These are phyloP conservation scores for Fusarium setosum DNA, from an alignment of 2,329 filamentous ascomycete genomes.

Conservation along the genomic window DNA sequence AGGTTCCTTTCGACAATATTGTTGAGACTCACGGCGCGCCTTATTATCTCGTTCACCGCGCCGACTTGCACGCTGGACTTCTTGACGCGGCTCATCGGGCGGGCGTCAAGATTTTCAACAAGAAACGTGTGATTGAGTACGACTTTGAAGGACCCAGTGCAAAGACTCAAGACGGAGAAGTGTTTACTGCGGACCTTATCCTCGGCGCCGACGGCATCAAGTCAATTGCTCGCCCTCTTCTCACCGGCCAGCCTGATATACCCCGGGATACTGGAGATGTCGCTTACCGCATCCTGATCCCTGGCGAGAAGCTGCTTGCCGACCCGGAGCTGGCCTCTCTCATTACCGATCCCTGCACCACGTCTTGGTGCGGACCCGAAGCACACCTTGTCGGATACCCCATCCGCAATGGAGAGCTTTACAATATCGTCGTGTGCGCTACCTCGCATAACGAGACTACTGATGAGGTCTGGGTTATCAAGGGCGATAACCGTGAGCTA, in stretches of 20 bases:
- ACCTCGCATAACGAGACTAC: neutral
- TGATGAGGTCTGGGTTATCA: conserved; percentile 38
- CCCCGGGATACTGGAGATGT: conserved; percentile 71
- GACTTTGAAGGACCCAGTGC: neutral
- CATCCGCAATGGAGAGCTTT: conserved; percentile 66
- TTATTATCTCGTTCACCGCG: conserved; percentile 3
- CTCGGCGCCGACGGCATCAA: conserved; percentile 73
- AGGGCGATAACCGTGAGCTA: conserved; percentile 49
- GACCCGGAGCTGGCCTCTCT: conserved; percentile 62
- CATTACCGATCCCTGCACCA: conserved; percentile 61
- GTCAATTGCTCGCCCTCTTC: conserved; percentile 64
- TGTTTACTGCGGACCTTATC: conserved; percentile 43
- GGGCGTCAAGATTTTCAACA: neutral
- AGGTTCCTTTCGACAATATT: conserved; percentile 28
- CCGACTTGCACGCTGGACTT: neutral
- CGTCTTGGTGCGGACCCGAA: conserved; percentile 72
- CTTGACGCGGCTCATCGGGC: neutral
- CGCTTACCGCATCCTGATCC: conserved; percentile 70
- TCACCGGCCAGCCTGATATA: conserved; percentile 56
- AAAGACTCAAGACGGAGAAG: neutral
- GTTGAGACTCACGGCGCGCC: neutral
- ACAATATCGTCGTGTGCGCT: conserved; percentile 68
- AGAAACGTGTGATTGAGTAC: neutral
- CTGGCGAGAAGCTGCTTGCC: conserved; percentile 57
- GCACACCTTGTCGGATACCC: conserved; percentile 72